Evolutionary conservation across 2,329 filamentous ascomycete genomes (phyloP).

Genomic region (Ophiostoma quercus): DNA sequence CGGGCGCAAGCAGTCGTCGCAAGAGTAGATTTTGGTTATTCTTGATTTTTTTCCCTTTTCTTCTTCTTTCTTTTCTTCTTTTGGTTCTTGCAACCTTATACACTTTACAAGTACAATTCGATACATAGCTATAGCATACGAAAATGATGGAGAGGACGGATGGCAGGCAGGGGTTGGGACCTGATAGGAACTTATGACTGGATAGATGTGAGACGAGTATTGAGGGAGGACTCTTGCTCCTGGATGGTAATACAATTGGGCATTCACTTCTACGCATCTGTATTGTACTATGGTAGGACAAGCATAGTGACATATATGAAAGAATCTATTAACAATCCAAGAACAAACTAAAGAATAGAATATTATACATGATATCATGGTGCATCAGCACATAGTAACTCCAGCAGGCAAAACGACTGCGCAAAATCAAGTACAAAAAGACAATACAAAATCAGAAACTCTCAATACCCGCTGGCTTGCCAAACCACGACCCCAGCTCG

Average conservation of each 20-base stretch:
- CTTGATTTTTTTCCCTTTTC: constrained; percentile 11
- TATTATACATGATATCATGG: constrained; percentile 12
- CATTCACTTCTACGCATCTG: constrained; percentile 1
- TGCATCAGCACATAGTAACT: background rate
- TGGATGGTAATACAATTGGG: background rate
- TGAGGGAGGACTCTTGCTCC: background rate
- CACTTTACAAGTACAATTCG: background rate
- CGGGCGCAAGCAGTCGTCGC: constrained; percentile 47
- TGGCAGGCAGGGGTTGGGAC: background rate
- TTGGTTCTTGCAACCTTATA: background rate
- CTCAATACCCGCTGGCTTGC: constrained; percentile 61
- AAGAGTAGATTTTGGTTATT: constrained; percentile 40
- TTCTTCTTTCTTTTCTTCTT: background rate
- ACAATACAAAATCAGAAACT: constrained; percentile 51
- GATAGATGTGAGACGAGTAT: constrained; percentile 5
- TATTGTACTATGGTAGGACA: background rate
- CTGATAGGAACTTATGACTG: constrained; percentile 7
- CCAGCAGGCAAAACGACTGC: background rate
- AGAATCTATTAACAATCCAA: background rate
- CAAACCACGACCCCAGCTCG: constrained; percentile 79
- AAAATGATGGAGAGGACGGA: constrained; percentile 5
- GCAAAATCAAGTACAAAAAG: background rate
- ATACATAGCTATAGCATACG: constrained; percentile 7
- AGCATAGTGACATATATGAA: background rate
- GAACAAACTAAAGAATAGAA: background rate